These are phyloP conservation scores for Chimonanthus praecox DNA, from an alignment of 164 flowering plant genomes.

Conservation along the genomic window DNA sequence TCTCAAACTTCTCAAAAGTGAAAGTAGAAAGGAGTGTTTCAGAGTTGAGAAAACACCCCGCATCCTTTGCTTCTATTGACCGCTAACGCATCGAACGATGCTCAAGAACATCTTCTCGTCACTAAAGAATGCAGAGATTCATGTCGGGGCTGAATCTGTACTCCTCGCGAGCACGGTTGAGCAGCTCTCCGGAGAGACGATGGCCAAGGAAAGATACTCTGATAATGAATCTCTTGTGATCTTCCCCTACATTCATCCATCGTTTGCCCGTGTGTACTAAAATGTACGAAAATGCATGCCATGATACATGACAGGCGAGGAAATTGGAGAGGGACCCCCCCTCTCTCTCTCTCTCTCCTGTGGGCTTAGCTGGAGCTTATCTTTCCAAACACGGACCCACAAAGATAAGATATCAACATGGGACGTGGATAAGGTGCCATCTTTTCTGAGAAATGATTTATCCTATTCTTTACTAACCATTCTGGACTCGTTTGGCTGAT, in stretches of 20 bases:
- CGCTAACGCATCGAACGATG: neutral
- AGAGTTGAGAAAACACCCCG: too few species aligned
- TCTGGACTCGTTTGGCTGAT: too few species aligned
- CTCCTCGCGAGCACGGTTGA: slow-evolving; percentile 73
- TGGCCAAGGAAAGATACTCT: slow-evolving; percentile 57
- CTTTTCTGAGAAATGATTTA: too few species aligned
- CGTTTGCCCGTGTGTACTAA: slow-evolving; percentile 15
- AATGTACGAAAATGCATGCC: slow-evolving; percentile 51
- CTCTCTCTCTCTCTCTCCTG: slow-evolving; percentile 7
- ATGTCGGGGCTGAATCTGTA: slow-evolving; percentile 51
- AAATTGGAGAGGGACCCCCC: too few species aligned
- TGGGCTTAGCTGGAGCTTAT: neutral
- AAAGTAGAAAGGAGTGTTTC: too few species aligned
- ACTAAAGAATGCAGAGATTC: slow-evolving; percentile 71
- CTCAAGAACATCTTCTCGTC: slow-evolving; percentile 48
- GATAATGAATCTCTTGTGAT: slow-evolving; percentile 60
- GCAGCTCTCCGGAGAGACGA: slow-evolving; percentile 63
- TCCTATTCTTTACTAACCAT: too few species aligned
- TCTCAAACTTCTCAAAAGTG: too few species aligned
- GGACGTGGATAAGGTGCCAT: slow-evolving; percentile 48
- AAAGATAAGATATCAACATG: slow-evolving; percentile 50
- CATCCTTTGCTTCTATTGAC: neutral
- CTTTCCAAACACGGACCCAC: slow-evolving; percentile 31
- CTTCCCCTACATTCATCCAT: slow-evolving; percentile 30
- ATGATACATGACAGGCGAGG: neutral